These are phyloP conservation scores for Leccinum broughii DNA, from an alignment of 768 basidiomycete species.

Conservation along the genomic window DNA sequence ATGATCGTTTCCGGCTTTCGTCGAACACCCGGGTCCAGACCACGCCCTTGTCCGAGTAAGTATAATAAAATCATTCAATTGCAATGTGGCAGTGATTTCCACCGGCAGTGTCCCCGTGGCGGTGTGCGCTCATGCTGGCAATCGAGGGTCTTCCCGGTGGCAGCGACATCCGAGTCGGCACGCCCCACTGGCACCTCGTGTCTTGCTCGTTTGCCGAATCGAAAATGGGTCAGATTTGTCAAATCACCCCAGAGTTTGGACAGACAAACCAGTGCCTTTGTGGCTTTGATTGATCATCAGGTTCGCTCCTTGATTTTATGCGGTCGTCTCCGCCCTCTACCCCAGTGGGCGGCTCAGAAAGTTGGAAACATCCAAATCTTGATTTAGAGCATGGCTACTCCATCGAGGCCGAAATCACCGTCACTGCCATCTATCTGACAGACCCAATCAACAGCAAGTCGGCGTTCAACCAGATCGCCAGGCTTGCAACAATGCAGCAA, in stretches of 20 bases:
- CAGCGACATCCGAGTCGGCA: neutral
- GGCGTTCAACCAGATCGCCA: conserved; percentile 3
- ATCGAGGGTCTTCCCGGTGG: neutral
- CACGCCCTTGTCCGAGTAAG: neutral
- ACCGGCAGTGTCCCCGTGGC: conserved; percentile 9
- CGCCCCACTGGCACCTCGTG: neutral
- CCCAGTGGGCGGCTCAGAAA: neutral
- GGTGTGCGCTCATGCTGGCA: conserved; percentile 1
- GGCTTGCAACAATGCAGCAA: neutral
- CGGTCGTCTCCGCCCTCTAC: neutral
- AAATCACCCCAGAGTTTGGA: neutral
- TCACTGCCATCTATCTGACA: neutral
- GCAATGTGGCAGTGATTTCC: conserved; percentile 12
- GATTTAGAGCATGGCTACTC: neutral
- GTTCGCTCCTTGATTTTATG: neutral
- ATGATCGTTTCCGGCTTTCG: neutral
- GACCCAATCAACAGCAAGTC: too few relatives aligned
- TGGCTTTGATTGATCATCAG: neutral
- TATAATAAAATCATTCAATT: neutral
- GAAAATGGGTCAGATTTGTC: neutral
- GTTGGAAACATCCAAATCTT: neutral
- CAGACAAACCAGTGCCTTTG: neutral
- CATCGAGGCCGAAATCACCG: neutral
- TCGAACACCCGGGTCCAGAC: neutral
- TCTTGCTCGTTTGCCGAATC: neutral